Evolutionary conservation across 176 grass and related monocot genomes (phyloP).

Genomic region (Puya raimondii): DNA sequence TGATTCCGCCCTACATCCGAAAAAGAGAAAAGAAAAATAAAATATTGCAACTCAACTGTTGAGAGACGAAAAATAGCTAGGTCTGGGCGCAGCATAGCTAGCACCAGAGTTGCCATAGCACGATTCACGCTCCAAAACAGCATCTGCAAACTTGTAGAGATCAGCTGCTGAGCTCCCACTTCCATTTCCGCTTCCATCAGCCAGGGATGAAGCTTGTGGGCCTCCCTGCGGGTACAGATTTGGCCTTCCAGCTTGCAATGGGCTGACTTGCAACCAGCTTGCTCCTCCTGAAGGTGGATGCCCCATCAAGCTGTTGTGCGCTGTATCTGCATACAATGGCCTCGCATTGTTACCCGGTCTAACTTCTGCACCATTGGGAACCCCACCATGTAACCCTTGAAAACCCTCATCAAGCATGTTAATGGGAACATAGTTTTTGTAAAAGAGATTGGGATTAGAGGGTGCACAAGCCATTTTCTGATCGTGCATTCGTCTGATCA

Average conservation of each 20-base stretch:
- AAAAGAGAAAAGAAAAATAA: background rate
- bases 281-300: background rate
- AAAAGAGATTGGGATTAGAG: background rate
- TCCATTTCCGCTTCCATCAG: background rate
- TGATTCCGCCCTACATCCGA: too few species aligned
- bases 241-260: background rate
- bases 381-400: background rate
- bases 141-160: slow-evolving; percentile 10
- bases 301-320: background rate
- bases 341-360: too few species aligned
- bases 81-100: background rate
- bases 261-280: background rate
- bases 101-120: background rate
- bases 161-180: background rate
- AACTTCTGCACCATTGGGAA: background rate
- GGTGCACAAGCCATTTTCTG: background rate
- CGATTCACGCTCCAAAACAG: slow-evolving; percentile 14
- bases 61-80: slow-evolving; percentile 6
- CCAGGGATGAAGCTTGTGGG: slow-evolving; percentile 4
- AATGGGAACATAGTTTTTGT: background rate
- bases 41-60: slow-evolving; percentile 1
- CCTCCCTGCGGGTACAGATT: background rate
- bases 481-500: background rate
- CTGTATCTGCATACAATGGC: background rate
- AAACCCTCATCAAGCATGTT: background rate